A percentile compares a stretch with the other conserved stretches of the same genome.
Conservation (phyloP, 2,329 filamentous ascomycete species). For the Botrytis tulipae region DNA sequence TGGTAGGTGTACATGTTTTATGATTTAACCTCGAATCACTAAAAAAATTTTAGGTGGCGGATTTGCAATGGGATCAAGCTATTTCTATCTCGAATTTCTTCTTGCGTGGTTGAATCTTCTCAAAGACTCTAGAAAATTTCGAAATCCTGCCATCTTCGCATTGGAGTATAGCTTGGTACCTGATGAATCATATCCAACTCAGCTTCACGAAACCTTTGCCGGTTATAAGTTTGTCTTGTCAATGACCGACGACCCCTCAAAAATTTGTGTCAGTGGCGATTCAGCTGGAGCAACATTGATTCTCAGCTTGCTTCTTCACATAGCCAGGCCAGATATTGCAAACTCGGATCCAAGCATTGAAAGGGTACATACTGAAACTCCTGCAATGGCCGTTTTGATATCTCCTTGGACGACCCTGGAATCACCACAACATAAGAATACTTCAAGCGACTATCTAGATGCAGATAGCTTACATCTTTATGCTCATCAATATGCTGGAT, state of each 20-base stretch:
- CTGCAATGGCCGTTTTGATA: constrained; percentile 67
- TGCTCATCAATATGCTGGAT: constrained; percentile 65
- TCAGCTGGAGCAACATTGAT: constrained; percentile 75
- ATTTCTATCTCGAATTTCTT: constrained; percentile 84
- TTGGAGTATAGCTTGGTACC: constrained; percentile 75
- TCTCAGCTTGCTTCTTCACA: constrained; percentile 68
- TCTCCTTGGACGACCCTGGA: constrained; percentile 79
- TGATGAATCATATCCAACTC: constrained; percentile 68
- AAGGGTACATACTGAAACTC: constrained; percentile 35
- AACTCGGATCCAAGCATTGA: background rate
- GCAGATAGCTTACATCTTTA: constrained; percentile 64
- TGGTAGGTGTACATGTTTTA: constrained; percentile 47
- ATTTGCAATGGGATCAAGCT: constrained; percentile 77
- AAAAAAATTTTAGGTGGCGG: constrained; percentile 61
- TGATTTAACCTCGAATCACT: background rate
- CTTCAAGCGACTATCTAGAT: constrained; percentile 73
- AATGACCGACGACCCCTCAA: constrained; percentile 53
- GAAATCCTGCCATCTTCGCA: constrained; percentile 75
- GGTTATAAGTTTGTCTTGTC: constrained; percentile 71
- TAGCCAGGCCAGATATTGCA: constrained; percentile 43
- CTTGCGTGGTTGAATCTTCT: constrained; percentile 69
- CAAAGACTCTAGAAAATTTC: constrained; percentile 60
- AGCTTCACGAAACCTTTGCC: constrained; percentile 66
- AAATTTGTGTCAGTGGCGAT: constrained; percentile 72
- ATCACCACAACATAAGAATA: constrained; percentile 65